Percentiles rank a stretch among this genome's conserved stretches.
Evolutionary conservation across 495 filamentous ascomycete species (phyloP).

Genomic region (Diplogelasinospora grovesii): DNA sequence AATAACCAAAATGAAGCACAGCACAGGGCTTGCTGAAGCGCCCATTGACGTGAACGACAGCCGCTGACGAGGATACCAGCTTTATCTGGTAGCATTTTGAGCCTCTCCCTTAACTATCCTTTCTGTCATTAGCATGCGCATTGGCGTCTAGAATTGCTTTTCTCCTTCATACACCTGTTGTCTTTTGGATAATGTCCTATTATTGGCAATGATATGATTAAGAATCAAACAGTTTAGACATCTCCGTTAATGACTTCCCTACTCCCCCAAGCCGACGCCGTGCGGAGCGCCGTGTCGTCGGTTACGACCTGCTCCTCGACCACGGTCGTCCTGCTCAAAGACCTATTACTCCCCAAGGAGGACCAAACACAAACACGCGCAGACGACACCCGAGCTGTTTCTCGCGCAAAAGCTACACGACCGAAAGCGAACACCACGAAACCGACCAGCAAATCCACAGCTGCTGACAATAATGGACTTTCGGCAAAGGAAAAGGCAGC

Average conservation of each 20-base stretch:
- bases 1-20: slow-evolving; percentile 12
- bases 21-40: no score
- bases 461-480: slow-evolving; percentile 29
- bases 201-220: slow-evolving; percentile 23
- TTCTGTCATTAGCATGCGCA: no score
- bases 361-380: slow-evolving; percentile 24
- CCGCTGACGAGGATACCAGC: no score
- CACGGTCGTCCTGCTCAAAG: slow-evolving; percentile 42
- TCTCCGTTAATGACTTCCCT: slow-evolving; percentile 46
- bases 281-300: slow-evolving; percentile 45
- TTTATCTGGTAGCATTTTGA: no score
- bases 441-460: slow-evolving; percentile 13
- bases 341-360: slow-evolving; percentile 38
- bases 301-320: slow-evolving; percentile 47
- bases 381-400: slow-evolving; percentile 12
- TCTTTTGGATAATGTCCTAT: slow-evolving; percentile 22
- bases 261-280: slow-evolving; percentile 37
- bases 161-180: slow-evolving; percentile 1
- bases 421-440: slow-evolving; percentile 12
- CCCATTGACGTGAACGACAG: no score
- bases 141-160: not conserved
- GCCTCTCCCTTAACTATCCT: no score
- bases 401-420: no score
- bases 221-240: slow-evolving; percentile 6
- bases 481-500: slow-evolving; percentile 56